These are phyloP conservation scores for Nematocida major DNA, from an alignment of 371 early-diverging fungal species.

Conservation along the genomic window DNA sequence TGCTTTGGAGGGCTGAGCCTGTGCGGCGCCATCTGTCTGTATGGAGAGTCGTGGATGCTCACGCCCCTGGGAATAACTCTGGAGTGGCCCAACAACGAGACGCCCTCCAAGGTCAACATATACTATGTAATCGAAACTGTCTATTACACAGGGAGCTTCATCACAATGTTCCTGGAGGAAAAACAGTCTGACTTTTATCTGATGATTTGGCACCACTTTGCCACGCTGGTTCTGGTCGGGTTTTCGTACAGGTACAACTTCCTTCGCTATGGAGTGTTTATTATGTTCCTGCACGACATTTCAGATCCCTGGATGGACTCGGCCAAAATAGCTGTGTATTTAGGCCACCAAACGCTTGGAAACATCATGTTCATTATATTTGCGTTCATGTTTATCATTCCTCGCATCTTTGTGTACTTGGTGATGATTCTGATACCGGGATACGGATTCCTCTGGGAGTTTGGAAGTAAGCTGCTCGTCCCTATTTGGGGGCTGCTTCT, in stretches of 20 bases:
- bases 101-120: slow-evolving; percentile 41
- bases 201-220: slow-evolving; percentile 67
- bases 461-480: neutral
- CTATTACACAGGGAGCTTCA: slow-evolving; percentile 56
- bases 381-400: slow-evolving; percentile 66
- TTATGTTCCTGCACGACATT: slow-evolving; percentile 67
- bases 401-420: slow-evolving; percentile 62
- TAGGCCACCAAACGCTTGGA: slow-evolving; percentile 60
- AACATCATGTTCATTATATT: slow-evolving; percentile 66
- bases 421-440: slow-evolving; percentile 51
- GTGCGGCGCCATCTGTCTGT: slow-evolving; percentile 35
- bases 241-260: slow-evolving; percentile 62
- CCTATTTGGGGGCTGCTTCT: slow-evolving; percentile 44
- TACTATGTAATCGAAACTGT: slow-evolving; percentile 57
- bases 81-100: slow-evolving; percentile 25
- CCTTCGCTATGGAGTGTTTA: slow-evolving; percentile 65
- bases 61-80: slow-evolving; percentile 37
- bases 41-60: slow-evolving; percentile 50
- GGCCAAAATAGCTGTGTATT: slow-evolving; percentile 67
- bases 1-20: slow-evolving; percentile 33
- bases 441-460: slow-evolving; percentile 29
- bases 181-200: slow-evolving; percentile 56
- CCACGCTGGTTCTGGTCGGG: slow-evolving; percentile 65
- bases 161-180: slow-evolving; percentile 54
- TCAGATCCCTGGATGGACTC: slow-evolving; percentile 69